phyloP scores from a whole-genome alignment of 108 stramenopile genomes.

The Cyclotella sp. region DNA sequence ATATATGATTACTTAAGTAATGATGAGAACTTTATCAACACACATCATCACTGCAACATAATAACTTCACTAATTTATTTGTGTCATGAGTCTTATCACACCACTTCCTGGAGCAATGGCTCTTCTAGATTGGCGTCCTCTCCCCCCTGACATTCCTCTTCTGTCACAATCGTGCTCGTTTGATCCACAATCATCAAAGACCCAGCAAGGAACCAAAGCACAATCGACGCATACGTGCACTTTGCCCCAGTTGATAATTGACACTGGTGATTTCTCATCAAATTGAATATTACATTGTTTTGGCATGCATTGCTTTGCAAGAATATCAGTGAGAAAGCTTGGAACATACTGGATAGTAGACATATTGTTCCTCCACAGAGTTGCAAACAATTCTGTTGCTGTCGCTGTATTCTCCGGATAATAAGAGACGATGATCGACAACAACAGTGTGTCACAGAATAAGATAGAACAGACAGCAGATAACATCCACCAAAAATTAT shows the following conservation, averaged over 20 bases:
- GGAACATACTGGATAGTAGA: not conserved
- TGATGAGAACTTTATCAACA: not conserved
- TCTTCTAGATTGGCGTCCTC: constrained; percentile 11
- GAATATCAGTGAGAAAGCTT: constrained; percentile 10
- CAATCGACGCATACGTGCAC: constrained; percentile 13
- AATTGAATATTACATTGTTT: constrained; percentile 14
- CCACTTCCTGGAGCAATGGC: constrained; percentile 10
- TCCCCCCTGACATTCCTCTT: not conserved
- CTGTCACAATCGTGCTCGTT: not conserved
- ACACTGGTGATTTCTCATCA: constrained; percentile 7
- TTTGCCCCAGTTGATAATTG: constrained; percentile 14
- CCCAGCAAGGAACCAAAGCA: constrained; percentile 16
- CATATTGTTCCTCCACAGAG: not conserved
- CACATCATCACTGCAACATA: not conserved
- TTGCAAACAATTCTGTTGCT: not conserved
- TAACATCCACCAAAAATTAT: constrained; percentile 4
- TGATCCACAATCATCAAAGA: not conserved
- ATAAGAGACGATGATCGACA: not conserved
- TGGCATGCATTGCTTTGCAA: constrained; percentile 20
- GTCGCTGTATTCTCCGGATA: not conserved
- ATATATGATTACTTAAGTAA: not conserved
- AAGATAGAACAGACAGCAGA: not conserved
- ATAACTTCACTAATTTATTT: not conserved
- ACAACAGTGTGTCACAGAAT: not conserved
- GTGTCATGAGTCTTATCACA: not conserved